A percentile compares a stretch with the other conserved stretches of the same genome.
Conservation (phyloP, 2,329 filamentous ascomycete species). For the Teratosphaeria pseudoeucalypti region DNA sequence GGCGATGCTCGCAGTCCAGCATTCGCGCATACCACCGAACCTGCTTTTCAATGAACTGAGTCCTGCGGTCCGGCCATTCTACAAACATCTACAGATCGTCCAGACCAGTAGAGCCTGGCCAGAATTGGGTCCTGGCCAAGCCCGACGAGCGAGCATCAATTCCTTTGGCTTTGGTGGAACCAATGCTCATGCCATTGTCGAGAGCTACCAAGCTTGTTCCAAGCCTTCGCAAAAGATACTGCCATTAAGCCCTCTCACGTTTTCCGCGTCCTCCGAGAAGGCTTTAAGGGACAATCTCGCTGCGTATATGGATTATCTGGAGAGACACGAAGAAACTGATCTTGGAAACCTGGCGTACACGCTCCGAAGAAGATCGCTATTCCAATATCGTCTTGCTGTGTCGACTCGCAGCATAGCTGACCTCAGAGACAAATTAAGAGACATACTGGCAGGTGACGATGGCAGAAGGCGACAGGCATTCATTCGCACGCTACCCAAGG, state of each 20-base stretch:
- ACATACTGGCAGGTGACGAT: not conserved
- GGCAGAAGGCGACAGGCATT: no score
- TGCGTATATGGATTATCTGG: not conserved
- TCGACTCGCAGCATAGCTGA: not conserved
- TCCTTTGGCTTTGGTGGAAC: not conserved
- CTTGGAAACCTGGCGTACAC: not conserved
- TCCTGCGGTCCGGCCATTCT: not conserved
- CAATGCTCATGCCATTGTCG: not conserved
- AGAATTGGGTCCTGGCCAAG: not conserved
- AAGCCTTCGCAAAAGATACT: not conserved
- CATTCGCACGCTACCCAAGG: not conserved
- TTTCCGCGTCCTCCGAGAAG: not conserved
- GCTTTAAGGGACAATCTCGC: not conserved
- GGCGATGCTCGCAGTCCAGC: constrained; percentile 12
- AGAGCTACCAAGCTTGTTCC: not conserved
- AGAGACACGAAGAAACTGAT: not conserved
- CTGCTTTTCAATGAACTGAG: not conserved
- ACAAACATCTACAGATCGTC: no score
- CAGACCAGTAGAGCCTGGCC: not conserved
- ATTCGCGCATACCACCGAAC: constrained; percentile 12
- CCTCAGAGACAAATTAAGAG: not conserved
- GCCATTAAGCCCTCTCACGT: not conserved
- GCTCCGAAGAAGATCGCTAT: no score
- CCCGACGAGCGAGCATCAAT: not conserved
- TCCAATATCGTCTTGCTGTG: not conserved